Evolutionary conservation across 345 rosid species (phyloP).

Genomic region (Populus ilicifolia): DNA sequence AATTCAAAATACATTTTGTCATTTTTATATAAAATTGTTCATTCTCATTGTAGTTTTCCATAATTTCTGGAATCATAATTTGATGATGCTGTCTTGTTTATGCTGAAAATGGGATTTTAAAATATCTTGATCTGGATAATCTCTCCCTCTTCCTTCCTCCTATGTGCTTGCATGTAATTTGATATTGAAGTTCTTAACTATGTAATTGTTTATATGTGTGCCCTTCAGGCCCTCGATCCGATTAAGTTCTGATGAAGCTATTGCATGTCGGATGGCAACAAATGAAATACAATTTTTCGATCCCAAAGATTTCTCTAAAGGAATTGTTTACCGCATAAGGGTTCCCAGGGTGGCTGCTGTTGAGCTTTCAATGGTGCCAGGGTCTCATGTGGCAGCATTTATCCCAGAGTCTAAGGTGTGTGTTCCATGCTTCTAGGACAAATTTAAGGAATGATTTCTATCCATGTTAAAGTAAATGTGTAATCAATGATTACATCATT

Average conservation of each 20-base stretch:
- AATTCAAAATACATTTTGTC: too few species aligned
- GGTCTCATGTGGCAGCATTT: constrained; percentile 80
- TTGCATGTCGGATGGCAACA: constrained; percentile 78
- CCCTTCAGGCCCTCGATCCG: constrained; percentile 70
- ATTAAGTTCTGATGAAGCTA: constrained; percentile 76
- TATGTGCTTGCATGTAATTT: not conserved
- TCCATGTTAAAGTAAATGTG: not conserved
- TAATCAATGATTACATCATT: not conserved
- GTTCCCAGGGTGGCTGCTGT: constrained; percentile 69
- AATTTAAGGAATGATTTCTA: not conserved
- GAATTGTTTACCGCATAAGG: constrained; percentile 58
- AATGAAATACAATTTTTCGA: constrained; percentile 91
- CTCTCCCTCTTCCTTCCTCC: not conserved
- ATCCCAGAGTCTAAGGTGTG: constrained; percentile 91
- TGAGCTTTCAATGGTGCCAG: constrained; percentile 80
- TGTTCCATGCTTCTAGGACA: constrained; percentile 2
- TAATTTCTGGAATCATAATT: not conserved
- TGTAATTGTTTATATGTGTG: constrained; percentile 10
- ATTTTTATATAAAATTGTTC: too few species aligned
- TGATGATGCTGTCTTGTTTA: not conserved
- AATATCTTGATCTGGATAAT: not conserved
- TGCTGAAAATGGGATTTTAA: not conserved
- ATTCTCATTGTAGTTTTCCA: not conserved
- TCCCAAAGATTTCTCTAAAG: constrained; percentile 73
- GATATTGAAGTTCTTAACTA: not conserved